Conservation (phyloP, 2,329 filamentous ascomycete species). For the Neofusicoccum ribis region DNA sequence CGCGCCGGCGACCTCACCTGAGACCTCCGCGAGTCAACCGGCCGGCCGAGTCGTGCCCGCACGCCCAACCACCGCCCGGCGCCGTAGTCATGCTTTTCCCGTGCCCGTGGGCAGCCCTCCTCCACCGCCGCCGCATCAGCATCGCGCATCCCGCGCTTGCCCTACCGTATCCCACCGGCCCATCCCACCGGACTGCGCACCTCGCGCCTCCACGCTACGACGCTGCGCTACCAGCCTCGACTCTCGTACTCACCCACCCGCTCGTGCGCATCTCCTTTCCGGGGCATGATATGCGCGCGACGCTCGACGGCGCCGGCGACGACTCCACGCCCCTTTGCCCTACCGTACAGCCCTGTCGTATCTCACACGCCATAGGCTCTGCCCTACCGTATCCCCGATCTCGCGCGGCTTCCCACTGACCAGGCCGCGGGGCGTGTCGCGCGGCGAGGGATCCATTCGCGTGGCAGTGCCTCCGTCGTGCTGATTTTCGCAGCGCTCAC, state of each 20-base stretch:
- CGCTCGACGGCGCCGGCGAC: not conserved
- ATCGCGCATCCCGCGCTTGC: constrained; percentile 14
- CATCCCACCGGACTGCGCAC: constrained; percentile 1
- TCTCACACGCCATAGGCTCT: constrained; percentile 8
- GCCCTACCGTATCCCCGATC: constrained; percentile 13
- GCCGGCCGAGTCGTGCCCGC: constrained; percentile 2
- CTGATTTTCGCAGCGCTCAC: not conserved
- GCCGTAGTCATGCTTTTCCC: not conserved
- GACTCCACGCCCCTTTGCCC: constrained; percentile 5
- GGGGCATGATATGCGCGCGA: not conserved
- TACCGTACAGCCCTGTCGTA: constrained; percentile 8
- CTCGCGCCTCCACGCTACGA: not conserved
- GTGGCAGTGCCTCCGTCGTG: constrained; percentile 3
- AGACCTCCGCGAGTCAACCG: constrained; percentile 5
- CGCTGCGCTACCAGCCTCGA: not conserved
- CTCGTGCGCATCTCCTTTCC: not conserved
- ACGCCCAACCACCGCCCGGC: not conserved
- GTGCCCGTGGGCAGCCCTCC: not conserved
- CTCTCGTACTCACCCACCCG: not conserved
- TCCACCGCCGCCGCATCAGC: not conserved
- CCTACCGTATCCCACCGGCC: constrained; percentile 10
- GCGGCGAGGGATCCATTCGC: constrained; percentile 2
- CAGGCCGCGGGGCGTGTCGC: not conserved
- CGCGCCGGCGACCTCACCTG: constrained; percentile 5
- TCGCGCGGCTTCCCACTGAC: constrained; percentile 5